Conservation (phyloP, 805 yeast genomes). For the Saturnispora diversa region DNA sequence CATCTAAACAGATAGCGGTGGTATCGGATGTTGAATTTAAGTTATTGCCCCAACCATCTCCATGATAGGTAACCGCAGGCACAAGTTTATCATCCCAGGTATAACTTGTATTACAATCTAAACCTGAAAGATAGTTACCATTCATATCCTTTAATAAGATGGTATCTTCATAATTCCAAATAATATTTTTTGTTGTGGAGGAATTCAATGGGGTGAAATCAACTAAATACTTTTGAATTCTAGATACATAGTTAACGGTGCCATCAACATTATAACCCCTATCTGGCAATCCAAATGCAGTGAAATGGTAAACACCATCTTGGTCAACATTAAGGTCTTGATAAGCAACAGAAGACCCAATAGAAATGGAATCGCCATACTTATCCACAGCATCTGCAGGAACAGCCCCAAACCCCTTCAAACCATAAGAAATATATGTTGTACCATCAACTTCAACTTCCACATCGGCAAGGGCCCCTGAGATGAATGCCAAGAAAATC, state of each 20-base stretch:
- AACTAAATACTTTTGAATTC: conserved; percentile 23
- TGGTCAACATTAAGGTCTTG: conserved; percentile 20
- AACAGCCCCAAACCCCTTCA: conserved; percentile 25
- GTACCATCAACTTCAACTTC: conserved; percentile 21
- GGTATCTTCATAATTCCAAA: conserved; percentile 25
- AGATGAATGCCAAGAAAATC: conserved; percentile 9
- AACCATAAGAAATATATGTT: conserved; percentile 23
- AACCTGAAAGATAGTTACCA: conserved; percentile 25
- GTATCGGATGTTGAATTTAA: conserved; percentile 17
- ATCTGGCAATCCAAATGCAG: conserved; percentile 27
- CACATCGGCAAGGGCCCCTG: conserved; percentile 12
- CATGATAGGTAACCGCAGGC: conserved; percentile 25
- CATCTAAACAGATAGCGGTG: conserved; percentile 26
- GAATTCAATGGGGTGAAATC: conserved; percentile 21
- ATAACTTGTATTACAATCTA: conserved; percentile 26
- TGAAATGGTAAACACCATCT: conserved; percentile 23
- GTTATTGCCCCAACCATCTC: conserved; percentile 28
- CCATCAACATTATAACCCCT: conserved; percentile 31
- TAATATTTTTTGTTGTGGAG: conserved; percentile 19
- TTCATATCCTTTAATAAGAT: conserved; percentile 27
- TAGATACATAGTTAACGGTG: conserved; percentile 24
- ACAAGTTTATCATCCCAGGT: conserved; percentile 21
- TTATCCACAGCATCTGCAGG: conserved; percentile 25
- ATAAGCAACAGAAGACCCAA: conserved; percentile 26
- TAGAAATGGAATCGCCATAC: conserved; percentile 27